Base-by-base conservation (phyloP, 108 stramenopile species). In the Conticribra weissflogii region DNA sequence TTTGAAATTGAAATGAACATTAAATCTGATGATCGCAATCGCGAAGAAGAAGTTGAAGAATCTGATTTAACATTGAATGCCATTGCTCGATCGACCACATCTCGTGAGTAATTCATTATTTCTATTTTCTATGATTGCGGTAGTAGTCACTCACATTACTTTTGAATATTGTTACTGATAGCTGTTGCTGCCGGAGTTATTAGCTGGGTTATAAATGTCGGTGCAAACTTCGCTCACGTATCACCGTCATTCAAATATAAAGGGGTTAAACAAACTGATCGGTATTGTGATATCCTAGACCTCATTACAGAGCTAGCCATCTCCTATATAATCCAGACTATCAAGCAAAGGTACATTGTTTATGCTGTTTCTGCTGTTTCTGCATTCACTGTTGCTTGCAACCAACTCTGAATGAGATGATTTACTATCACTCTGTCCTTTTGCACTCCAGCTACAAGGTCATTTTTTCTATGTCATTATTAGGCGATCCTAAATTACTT, bases 191-290 rank as follows among this genome's bases (percentile, higher is more conserved):
- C 74, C 0, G 74, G 74, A 14, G 30, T 69, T 25, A 25, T 70
- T 2, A 69, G 59, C 15, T 76, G 74, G 74, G 36, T 76, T 15
- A 61, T 61, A 16, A 76, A 76, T 36, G 74, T 76, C 0, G 74
- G 63, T 9, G 32, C 32, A 3, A 76, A 68, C 32, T 76, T 76
- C 30, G 74, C 74, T 0, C 74, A 76, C 31, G 74, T 76, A 1
- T 62, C 68, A 25, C 74, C 74, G 15, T 54, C 25, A n/a, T 76
- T 76, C 31, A 61, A 59, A 18, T 76, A 69, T 53, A 46, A 51
- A 18, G 41, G 50, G 47, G 30, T 76, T 16, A 53, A 19, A 23
- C 32, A 57, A 21, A 63, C 54, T 8, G 68, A 76, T 45, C 31
- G 45, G 54, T 76, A 69, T 30, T 64, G 63, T 57, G 55, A 76